Evolutionary conservation across 805 yeast species (phyloP).

Genomic region (Suhomyces prunicola): DNA sequence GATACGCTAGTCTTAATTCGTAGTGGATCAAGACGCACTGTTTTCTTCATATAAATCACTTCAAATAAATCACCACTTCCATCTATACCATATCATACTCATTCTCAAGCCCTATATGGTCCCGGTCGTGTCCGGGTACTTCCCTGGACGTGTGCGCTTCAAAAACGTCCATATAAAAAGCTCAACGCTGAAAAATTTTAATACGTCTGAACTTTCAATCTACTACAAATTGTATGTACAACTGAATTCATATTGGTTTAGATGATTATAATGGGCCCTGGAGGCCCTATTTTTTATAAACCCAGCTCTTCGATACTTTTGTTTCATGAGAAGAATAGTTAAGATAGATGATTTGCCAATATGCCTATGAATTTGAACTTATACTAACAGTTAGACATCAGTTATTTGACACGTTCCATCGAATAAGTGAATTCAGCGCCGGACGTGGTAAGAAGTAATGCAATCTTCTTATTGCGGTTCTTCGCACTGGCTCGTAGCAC

Average conservation of each 20-base stretch:
- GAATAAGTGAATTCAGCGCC: too few species aligned
- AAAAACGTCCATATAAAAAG: not conserved
- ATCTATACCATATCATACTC: not conserved
- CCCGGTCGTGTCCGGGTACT: not conserved
- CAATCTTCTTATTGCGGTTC: not conserved
- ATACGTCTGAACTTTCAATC: too few species aligned
- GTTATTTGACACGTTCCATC: too few species aligned
- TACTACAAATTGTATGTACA: not conserved
- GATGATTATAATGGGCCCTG: slow-evolving; percentile 23
- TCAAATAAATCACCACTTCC: not conserved
- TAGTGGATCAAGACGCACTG: not conserved
- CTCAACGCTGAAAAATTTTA: not conserved
- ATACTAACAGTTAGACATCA: slow-evolving; percentile 2
- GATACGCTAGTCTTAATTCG: not conserved
- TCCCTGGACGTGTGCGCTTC: not conserved
- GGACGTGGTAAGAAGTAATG: not conserved
- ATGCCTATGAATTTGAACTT: not conserved
- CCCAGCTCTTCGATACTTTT: slow-evolving; percentile 26
- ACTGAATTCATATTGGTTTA: slow-evolving; percentile 1
- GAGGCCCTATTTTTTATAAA: slow-evolving; percentile 21
- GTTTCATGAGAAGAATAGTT: slow-evolving; percentile 22
- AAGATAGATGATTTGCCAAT: slow-evolving; percentile 15
- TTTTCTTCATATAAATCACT: not conserved
- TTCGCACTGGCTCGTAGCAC: not conserved
- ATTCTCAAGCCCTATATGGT: not conserved